A percentile compares a stretch with the other conserved stretches of the same genome.
Evolutionary conservation across 2,329 filamentous ascomycete genomes (phyloP).

Genomic region (Knoxdaviesia capensis): DNA sequence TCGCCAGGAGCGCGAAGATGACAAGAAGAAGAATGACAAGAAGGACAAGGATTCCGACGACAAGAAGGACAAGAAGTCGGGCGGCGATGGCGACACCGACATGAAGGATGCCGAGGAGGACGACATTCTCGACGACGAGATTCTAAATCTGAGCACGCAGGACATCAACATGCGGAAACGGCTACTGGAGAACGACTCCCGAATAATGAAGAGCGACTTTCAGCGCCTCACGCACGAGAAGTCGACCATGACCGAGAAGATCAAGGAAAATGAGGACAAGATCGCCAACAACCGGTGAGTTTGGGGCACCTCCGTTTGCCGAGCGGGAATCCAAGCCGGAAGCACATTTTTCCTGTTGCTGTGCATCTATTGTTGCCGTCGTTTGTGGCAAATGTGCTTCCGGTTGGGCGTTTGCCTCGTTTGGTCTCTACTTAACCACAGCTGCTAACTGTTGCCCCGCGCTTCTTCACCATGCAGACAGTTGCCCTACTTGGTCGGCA

Average conservation of each 20-base stretch:
- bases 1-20: constrained; percentile 55
- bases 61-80: constrained; percentile 13
- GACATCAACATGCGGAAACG: constrained; percentile 84
- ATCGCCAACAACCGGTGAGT: constrained; percentile 92
- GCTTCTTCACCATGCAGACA: constrained; percentile 36
- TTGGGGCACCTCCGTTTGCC: not conserved
- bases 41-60: constrained; percentile 21
- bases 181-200: constrained; percentile 88
- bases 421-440: not conserved
- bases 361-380: too few relatives aligned
- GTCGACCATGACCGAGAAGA: constrained; percentile 90
- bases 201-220: constrained; percentile 96
- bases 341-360: not conserved
- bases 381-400: too few relatives aligned
- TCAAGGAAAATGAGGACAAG: constrained; percentile 97
- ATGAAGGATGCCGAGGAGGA: constrained; percentile 81
- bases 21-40: too few relatives aligned
- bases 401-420: too few relatives aligned
- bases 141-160: constrained; percentile 78
- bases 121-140: constrained; percentile 78
- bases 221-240: constrained; percentile 92
- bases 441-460: constrained; percentile 4
- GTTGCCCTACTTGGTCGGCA: constrained; percentile 93
- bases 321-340: not conserved
- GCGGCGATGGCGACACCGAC: constrained; percentile 54